A percentile compares a stretch with the other conserved stretches of the same genome.
These are phyloP conservation scores for Stachybotrys echinatus DNA, from an alignment of 2,329 filamentous ascomycete species.

Conservation along the genomic window DNA sequence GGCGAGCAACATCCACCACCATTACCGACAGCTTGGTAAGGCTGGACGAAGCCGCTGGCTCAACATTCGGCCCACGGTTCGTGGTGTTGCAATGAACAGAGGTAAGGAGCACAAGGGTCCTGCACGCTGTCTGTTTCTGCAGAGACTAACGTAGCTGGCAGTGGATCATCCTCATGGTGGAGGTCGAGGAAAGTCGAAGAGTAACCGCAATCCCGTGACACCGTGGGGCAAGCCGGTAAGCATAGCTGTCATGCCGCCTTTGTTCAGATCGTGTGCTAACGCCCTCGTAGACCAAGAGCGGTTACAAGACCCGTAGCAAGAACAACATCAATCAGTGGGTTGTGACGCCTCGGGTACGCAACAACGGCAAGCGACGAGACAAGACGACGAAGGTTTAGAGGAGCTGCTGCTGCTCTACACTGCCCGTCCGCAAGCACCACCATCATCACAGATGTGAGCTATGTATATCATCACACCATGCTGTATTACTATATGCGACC, in stretches of 20 bases:
- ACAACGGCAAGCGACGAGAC: slow-evolving; percentile 81
- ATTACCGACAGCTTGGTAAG: slow-evolving; percentile 89
- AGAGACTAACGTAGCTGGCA: slow-evolving; percentile 22
- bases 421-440: no score
- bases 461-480: slow-evolving; percentile 22
- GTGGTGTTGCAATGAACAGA: slow-evolving; percentile 98
- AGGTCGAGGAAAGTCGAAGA: slow-evolving; percentile 98
- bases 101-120: slow-evolving; percentile 43
- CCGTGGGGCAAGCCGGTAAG: slow-evolving; percentile 94
- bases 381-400: slow-evolving; percentile 41
- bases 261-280: slow-evolving; percentile 7
- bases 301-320: slow-evolving; percentile 87
- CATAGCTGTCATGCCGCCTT: background rate
- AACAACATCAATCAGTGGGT: slow-evolving; percentile 90
- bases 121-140: background rate
- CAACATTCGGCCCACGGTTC: slow-evolving; percentile 89
- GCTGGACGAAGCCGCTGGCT: slow-evolving; percentile 91
- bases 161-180: slow-evolving; percentile 97
- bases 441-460: background rate
- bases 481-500: slow-evolving; percentile 27
- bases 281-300: slow-evolving; percentile 61
- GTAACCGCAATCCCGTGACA: slow-evolving; percentile 90
- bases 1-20: slow-evolving; percentile 87
- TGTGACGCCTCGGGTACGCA: slow-evolving; percentile 75
- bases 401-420: background rate